Percentiles rank a stretch among this genome's conserved stretches.
Evolutionary conservation across 2,329 filamentous ascomycete genomes (phyloP).

Genomic region (Colletotrichum sublineola): DNA sequence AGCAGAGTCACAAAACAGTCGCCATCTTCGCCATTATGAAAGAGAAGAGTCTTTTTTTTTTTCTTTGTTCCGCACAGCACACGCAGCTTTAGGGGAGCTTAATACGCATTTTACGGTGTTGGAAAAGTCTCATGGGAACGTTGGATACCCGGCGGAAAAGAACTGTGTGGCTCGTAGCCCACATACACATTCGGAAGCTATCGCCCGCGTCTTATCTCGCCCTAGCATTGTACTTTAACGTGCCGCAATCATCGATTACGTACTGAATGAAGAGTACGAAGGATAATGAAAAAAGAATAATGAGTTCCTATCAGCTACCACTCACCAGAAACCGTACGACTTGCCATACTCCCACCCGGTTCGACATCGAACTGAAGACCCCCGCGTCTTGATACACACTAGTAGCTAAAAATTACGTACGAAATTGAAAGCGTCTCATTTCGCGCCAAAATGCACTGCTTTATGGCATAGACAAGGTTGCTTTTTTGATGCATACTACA

Average conservation of each 20-base stretch:
- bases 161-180: not conserved
- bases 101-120: constrained; percentile 24
- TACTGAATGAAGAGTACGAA: constrained; percentile 1
- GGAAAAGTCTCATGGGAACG: constrained; percentile 6
- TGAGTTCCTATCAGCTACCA: not conserved
- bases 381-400: not conserved
- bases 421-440: not conserved
- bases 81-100: constrained; percentile 10
- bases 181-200: not conserved
- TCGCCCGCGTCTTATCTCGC: not conserved
- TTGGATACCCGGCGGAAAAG: constrained; percentile 36
- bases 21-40: constrained; percentile 8
- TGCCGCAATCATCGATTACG: constrained; percentile 1
- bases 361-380: not conserved
- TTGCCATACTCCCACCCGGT: not conserved
- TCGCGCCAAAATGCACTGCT: not conserved
- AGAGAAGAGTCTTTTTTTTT: too few relatives aligned
- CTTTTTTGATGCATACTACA: not conserved
- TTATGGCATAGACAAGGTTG: not conserved
- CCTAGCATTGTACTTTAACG: constrained; percentile 16
- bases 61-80: not conserved
- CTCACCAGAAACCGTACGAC: not conserved
- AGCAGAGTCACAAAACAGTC: not conserved
- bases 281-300: constrained; percentile 18
- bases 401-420: not conserved